Conservation (phyloP, 306 rosid species). For the Gastrolobium bilobum region DNA sequence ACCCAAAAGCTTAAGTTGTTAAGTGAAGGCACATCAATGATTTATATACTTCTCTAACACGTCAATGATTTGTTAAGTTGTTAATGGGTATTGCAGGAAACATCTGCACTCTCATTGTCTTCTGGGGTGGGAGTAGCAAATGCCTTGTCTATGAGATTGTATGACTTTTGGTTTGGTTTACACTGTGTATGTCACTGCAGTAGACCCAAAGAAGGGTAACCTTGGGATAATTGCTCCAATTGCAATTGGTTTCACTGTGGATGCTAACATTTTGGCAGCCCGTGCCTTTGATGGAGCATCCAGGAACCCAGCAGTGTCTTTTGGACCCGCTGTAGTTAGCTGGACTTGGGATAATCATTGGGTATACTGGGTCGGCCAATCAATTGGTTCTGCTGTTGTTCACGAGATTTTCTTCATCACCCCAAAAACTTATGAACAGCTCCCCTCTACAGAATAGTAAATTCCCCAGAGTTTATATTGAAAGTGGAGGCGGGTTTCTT, state of each 20-base stretch:
- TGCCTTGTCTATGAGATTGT: conserved; percentile 82
- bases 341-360: conserved; percentile 81
- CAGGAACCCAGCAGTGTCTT: conserved; percentile 90
- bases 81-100: background rate
- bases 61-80: no score
- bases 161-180: conserved; percentile 85
- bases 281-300: conserved; percentile 92
- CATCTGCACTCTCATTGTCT: conserved; percentile 71
- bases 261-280: conserved; percentile 83
- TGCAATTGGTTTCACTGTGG: conserved; percentile 88
- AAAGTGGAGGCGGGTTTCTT: conserved; percentile 41
- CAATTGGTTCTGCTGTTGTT: conserved; percentile 66
- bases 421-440: conserved; percentile 66
- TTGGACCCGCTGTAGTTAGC: conserved; percentile 87
- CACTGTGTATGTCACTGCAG: conserved; percentile 82
- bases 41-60: no score
- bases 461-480: background rate
- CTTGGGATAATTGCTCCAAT: conserved; percentile 80
- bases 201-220: conserved; percentile 78
- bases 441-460: conserved; percentile 63
- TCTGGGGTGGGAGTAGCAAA: conserved; percentile 73
- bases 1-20: no score
- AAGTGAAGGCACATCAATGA: no score
- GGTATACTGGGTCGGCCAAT: conserved; percentile 86
- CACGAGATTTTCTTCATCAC: conserved; percentile 67